Evolutionary conservation across 2,329 filamentous ascomycete genomes (phyloP), one percentile per base, ranked within the genome.

Genomic region (Mycogone perniciosa): DNA sequence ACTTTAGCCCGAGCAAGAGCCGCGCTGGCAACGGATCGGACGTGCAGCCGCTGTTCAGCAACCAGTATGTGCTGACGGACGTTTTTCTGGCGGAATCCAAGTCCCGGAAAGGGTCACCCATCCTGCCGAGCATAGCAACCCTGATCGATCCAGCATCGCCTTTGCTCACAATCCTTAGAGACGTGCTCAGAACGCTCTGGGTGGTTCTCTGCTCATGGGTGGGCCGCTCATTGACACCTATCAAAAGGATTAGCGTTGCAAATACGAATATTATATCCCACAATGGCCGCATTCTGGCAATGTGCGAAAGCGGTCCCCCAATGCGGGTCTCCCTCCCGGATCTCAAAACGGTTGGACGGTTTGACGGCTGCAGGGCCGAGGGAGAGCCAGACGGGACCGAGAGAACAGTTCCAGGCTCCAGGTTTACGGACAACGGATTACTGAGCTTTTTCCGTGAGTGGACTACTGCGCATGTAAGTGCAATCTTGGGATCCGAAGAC

Each of bases 321-420:
- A 82, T 88, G 61, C 73, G 84, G 29, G 72, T 88, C 44, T 71
- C 77, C 6, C 67, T 88, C 6, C 85, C 85, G 0, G 71, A 72
- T 0, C 64, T 89, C 26, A 78, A 86, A 55, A 88, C 85, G 0
- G 72, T 88, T 6, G 85, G 84, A 38, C 88, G 85, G 85, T 88
- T 77, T 64, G 75, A 86, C 59, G 85, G 84, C 6, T 67, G 69
- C 2, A 65, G 58, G 11, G 77, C 77, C 13, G 81, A 86, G 67
- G 83, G 71, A 35, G 72, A 70, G 59, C 57, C 51, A 54, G 63
- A 42, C 8, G 48, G 42, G 42, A 57, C 58, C 46, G 56, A 46
- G 42, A 61, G 46, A 53, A 65, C 39, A 56, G 66, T 29, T 6
- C 10, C 40, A 38, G n/a, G 35, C 9, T 20, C 40, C 10, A 26